Evolutionary conservation across 352 stramenopile genomes (phyloP).

Genomic region (Pythium pectinolyticum): DNA sequence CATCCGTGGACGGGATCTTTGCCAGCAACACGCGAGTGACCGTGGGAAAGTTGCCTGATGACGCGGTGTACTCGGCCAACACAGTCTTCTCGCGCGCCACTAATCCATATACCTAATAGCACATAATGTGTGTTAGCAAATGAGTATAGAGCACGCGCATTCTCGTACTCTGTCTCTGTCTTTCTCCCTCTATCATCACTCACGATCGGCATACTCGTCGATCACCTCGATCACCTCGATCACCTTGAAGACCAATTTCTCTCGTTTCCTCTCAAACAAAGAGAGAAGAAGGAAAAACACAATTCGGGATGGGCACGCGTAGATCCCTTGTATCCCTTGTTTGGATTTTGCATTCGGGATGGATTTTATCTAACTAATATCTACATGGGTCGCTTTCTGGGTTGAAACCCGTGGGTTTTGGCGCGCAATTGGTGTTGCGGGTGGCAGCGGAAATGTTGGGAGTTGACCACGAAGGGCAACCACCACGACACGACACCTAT

Average conservation of each 20-base stretch:
- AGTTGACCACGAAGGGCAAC: conserved; percentile 3
- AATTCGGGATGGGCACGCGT: too few species aligned
- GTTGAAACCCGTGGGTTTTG: conserved; percentile 10
- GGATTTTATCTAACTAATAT: neutral
- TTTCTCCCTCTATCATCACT: neutral
- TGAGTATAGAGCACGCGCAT: too few species aligned
- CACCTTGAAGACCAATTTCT: conserved; percentile 20
- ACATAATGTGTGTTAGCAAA: neutral
- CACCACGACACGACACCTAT: conserved; percentile 10
- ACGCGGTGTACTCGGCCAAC: conserved; percentile 96
- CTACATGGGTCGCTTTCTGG: neutral
- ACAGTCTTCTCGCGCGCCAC: conserved; percentile 97
- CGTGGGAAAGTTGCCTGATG: conserved; percentile 97
- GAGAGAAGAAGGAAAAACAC: conserved; percentile 1
- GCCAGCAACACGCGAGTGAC: conserved; percentile 96
- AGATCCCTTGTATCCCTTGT: neutral
- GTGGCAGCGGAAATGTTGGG: conserved; percentile 1
- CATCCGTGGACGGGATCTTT: conserved; percentile 94
- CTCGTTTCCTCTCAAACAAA: neutral
- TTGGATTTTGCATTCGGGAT: neutral
- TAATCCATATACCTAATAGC: conserved; percentile 91
- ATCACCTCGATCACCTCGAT: neutral
- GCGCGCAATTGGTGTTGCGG: conserved; percentile 5
- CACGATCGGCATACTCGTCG: conserved; percentile 46
- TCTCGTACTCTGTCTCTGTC: too few species aligned